Evolutionary conservation across 2,329 filamentous ascomycete species (phyloP).

Genomic region (Colletotrichum noveboracense): DNA sequence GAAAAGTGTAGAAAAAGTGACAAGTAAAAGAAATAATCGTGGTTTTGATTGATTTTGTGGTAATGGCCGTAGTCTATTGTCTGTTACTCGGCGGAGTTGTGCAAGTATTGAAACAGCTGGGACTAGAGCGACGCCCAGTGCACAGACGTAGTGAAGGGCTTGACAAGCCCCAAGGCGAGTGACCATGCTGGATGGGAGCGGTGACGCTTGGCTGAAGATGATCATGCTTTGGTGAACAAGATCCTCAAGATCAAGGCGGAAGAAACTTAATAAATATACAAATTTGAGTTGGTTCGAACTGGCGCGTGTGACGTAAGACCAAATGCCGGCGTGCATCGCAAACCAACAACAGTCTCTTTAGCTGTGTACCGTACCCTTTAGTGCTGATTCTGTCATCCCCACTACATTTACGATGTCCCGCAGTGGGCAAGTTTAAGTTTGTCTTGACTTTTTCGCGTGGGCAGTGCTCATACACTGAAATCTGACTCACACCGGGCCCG

Average conservation of each 20-base stretch:
- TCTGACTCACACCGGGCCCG: neutral
- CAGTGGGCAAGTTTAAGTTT: neutral
- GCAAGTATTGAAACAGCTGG: neutral
- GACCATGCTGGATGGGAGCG: neutral
- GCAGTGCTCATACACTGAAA: neutral
- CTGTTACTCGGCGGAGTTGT: neutral
- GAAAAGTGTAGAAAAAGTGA: neutral
- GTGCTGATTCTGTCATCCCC: neutral
- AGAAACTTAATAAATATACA: neutral
- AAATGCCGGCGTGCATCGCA: neutral
- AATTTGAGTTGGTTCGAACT: neutral
- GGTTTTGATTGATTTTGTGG: neutral
- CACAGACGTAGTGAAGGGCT: neutral
- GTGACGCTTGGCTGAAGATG: neutral
- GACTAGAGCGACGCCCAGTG: neutral
- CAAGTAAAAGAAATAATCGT: neutral
- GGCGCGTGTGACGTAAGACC: neutral
- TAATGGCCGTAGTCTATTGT: neutral
- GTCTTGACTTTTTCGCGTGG: neutral
- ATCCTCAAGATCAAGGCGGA: neutral
- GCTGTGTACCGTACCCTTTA: neutral
- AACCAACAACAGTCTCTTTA: neutral
- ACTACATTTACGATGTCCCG: neutral
- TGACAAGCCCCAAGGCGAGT: neutral
- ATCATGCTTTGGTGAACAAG: neutral